phyloP scores from a whole-genome alignment of 1,139 yeast genomes.

The Debaryomycetaceae sp. region DNA sequence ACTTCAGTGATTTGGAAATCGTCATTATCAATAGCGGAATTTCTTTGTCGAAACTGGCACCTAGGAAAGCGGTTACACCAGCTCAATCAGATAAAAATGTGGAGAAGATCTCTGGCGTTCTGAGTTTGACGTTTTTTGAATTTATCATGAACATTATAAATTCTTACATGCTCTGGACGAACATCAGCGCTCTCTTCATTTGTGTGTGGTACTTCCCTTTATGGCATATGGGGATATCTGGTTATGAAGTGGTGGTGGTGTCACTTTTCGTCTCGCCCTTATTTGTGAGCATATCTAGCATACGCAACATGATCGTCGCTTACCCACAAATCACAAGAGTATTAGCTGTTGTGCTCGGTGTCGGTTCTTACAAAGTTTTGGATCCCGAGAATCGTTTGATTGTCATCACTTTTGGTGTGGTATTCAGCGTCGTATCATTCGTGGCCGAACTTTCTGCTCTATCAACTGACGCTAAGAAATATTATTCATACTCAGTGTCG shows the following conservation, averaged over 20 bases:
- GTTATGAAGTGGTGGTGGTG: conserved; percentile 73
- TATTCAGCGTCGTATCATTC: conserved; percentile 59
- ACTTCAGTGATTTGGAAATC: conserved; percentile 58
- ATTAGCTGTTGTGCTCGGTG: conserved; percentile 61
- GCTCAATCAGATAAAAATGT: neutral
- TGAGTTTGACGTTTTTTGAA: conserved; percentile 35
- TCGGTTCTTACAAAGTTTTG: conserved; percentile 68
- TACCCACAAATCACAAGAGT: conserved; percentile 50
- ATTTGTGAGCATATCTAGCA: conserved; percentile 51
- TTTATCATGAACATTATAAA: conserved; percentile 49
- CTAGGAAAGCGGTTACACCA: neutral
- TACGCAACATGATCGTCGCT: conserved; percentile 36
- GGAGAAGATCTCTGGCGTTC: conserved; percentile 6
- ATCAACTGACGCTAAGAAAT: conserved; percentile 37
- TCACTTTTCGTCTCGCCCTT: conserved; percentile 57
- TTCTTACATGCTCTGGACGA: conserved; percentile 80
- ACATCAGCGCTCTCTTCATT: conserved; percentile 72
- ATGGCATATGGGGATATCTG: conserved; percentile 97
- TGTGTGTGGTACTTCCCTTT: conserved; percentile 96
- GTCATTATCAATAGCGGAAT: conserved; percentile 22
- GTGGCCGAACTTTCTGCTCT: conserved; percentile 52
- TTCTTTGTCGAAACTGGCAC: conserved; percentile 1
- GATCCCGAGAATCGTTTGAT: conserved; percentile 70
- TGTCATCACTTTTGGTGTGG: conserved; percentile 63
- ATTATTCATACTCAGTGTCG: conserved; percentile 55